phyloP scores from a whole-genome alignment of 1,284 basidiomycete genomes.

The Cystobasidium sp. region DNA sequence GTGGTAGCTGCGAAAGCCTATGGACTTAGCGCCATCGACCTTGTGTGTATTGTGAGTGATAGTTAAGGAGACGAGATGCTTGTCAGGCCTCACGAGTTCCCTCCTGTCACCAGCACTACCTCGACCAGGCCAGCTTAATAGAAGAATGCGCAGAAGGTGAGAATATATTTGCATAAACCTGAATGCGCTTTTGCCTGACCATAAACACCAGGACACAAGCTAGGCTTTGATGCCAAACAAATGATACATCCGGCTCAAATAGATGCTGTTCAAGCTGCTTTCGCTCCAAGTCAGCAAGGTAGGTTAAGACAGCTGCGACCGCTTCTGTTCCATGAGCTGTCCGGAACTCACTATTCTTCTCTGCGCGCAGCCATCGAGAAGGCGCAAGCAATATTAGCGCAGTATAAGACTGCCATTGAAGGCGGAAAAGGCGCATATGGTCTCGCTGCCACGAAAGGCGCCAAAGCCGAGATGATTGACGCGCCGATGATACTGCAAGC shows the following conservation, averaged over 20 bases:
- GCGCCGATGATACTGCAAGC: constrained; percentile 72
- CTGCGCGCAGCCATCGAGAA: constrained; percentile 77
- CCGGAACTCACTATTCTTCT: too few relatives aligned
- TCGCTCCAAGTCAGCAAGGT: constrained; percentile 76
- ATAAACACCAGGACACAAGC: not conserved
- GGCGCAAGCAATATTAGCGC: constrained; percentile 72
- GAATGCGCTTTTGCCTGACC: too few relatives aligned
- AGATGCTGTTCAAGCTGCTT: constrained; percentile 74
- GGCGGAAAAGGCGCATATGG: constrained; percentile 67
- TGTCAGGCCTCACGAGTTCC: not conserved
- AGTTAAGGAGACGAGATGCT: too few relatives aligned
- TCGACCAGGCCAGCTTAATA: constrained; percentile 9
- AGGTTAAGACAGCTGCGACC: constrained; percentile 35
- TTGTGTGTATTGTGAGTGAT: constrained; percentile 61
- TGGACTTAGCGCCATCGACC: constrained; percentile 82
- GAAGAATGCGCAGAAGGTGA: constrained; percentile 33
- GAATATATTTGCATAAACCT: not conserved
- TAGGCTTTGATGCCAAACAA: constrained; percentile 65
- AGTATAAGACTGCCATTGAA: constrained; percentile 60
- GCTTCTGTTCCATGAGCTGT: too few relatives aligned
- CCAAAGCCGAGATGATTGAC: constrained; percentile 79
- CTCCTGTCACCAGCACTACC: constrained; percentile 30
- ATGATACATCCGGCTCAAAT: constrained; percentile 91
- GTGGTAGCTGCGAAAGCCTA: constrained; percentile 84
- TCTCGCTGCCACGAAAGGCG: constrained; percentile 63